Base-by-base conservation (phyloP, 768 basidiomycete species). In the Lactarius vividus region DNA sequence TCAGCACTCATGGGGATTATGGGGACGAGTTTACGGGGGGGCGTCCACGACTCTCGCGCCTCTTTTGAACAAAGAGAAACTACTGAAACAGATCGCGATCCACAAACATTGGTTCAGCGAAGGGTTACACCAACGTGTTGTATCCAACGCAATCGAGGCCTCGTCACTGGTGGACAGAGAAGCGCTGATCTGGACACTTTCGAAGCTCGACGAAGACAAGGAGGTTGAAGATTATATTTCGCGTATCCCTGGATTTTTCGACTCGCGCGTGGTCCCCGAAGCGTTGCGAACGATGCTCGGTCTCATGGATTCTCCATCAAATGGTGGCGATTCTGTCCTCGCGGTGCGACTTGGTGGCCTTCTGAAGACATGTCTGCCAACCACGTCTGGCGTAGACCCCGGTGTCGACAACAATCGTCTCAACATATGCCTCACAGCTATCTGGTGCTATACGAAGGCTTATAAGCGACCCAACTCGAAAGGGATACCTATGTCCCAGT, bases 231-330 rank as follows among this genome's bases (percentile, higher is more conserved):
- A 33, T 46, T 59, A 37, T 20, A 46, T 59, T 15, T 16, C 59
- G 26, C 59, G 59, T 15, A 59, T 59, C 28, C 59, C 59, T 3
- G 59, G 59, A 13, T 59, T 59, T n/a, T 59, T 59, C 59, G 59
- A 59, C 42, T 59, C 59, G 37, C 59, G 42, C 28, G 39, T 58
- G 7, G 59, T 59, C 42, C 40, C 59, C 16, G n/a, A 46, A n/a
- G 59, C 59, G 26, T 15, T 42, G 18, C 16, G 3, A 20, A 59
- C 59, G 8, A 59, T 59, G 59, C 42, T 59, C 11, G 59, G 44
- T 42, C 44, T 59, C 29, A 59, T 59, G 42, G 40, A 29, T 28
- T 23, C 59, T 5, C 31, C 59, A 5, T 7, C 29, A 28, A 23
- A 42, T 8, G 59, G 59, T 20, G 42, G n/a, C 7, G 59, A 59